phyloP scores from a whole-genome alignment of 1,284 basidiomycete species.

The Ganoderma multipileum region DNA sequence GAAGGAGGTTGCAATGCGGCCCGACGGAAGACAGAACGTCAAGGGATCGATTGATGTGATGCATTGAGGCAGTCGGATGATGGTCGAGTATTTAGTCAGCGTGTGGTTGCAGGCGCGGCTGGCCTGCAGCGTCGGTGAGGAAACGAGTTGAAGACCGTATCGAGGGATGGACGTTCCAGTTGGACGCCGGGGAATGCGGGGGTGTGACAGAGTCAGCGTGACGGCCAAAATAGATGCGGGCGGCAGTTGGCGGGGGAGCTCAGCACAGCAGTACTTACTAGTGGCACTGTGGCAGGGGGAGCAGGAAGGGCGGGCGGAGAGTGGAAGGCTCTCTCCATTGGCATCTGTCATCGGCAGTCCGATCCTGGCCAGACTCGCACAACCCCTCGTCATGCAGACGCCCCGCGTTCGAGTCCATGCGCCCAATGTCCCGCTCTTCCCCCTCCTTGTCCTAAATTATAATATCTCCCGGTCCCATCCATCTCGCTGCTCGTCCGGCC shows the following conservation, averaged over 20 bases:
- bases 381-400: not conserved
- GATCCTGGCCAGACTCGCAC: not conserved
- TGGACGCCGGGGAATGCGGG: not conserved
- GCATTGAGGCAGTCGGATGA: not conserved
- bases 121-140: too few relatives aligned
- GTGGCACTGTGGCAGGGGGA: too few relatives aligned
- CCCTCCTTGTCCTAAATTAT: constrained; percentile 3
- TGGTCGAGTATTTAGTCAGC: not conserved
- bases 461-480: not conserved
- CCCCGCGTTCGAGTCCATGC: not conserved
- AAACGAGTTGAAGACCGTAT: too few relatives aligned
- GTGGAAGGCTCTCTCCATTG: not conserved
- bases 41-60: not conserved
- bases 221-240: not conserved
- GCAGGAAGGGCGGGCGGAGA: not conserved
- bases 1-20: constrained; percentile 1
- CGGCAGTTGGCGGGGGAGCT: not conserved
- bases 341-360: not conserved
- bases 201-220: constrained; percentile 5
- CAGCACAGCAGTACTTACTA: not conserved
- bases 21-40: not conserved
- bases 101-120: not conserved
- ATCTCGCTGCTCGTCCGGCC: not conserved
- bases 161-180: too few relatives aligned
- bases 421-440: constrained; percentile 13